Evolutionary conservation across 306 rosid species (phyloP).

Genomic region (Cicer yamashitae): DNA sequence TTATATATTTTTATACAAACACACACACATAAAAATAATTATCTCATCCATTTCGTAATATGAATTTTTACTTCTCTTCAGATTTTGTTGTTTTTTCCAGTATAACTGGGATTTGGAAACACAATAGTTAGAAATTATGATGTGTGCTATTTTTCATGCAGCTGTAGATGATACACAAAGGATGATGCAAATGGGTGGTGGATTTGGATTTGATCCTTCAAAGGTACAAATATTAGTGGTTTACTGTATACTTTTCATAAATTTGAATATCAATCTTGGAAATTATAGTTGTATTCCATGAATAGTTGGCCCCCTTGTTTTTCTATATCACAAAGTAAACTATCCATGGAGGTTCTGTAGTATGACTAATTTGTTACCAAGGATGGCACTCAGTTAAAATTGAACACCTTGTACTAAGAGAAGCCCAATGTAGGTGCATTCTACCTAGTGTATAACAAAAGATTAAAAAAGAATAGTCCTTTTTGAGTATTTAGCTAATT

Average conservation of each 20-base stretch:
- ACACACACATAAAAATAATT: not conserved
- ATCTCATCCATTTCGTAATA: conserved; percentile 15
- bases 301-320: not conserved
- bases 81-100: not conserved
- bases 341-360: not conserved
- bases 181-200: conserved; percentile 99
- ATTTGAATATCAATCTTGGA: conserved; percentile 25
- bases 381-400: not conserved
- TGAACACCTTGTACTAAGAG: not conserved
- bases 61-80: not conserved
- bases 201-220: conserved; percentile 92
- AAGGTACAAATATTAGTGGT: conserved; percentile 62
- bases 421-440: conserved; percentile 22
- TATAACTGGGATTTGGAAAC: conserved; percentile 20
- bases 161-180: conserved; percentile 97
- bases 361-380: not conserved
- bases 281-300: conserved; percentile 12
- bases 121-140: conserved; percentile 35
- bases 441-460: conserved; percentile 19
- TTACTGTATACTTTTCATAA: conserved; percentile 33
- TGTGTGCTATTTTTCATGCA: conserved; percentile 51
- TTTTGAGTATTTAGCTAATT: conserved; percentile 21
- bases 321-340: not conserved
- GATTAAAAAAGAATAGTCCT: conserved; percentile 7
- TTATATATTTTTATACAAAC: not conserved